A percentile compares a stretch with the other conserved stretches of the same genome.
Conservation (phyloP, 495 filamentous ascomycete genomes). For the Penicillium ucsense region DNA sequence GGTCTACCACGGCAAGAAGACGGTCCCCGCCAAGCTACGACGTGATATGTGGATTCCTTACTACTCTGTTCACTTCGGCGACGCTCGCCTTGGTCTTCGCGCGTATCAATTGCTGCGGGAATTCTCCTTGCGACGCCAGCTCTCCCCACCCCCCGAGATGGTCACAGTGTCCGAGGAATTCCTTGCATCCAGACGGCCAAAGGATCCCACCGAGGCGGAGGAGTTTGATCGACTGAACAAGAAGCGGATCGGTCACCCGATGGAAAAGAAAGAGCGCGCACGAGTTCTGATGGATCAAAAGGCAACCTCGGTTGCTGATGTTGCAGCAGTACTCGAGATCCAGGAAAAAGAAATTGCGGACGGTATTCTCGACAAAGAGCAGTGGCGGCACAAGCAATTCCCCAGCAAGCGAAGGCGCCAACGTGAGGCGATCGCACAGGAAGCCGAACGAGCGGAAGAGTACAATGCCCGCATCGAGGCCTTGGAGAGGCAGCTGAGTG, state of each 20-base stretch:
- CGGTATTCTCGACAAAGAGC: slow-evolving; percentile 16
- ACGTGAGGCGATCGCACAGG: slow-evolving; percentile 24
- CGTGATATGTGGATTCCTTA: slow-evolving; percentile 89
- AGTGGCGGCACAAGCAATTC: slow-evolving; percentile 7
- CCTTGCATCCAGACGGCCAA: slow-evolving; percentile 51
- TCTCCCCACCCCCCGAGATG: slow-evolving; percentile 35
- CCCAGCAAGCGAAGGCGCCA: slow-evolving; percentile 12
- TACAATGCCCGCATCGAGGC: slow-evolving; percentile 21
- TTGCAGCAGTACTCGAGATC: slow-evolving; percentile 64
- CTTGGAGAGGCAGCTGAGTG: slow-evolving; percentile 20
- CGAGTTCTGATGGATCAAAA: slow-evolving; percentile 72
- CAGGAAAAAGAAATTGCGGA: slow-evolving; percentile 33
- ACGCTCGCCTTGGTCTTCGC: slow-evolving; percentile 53
- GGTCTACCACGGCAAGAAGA: slow-evolving; percentile 85
- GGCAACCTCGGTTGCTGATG: slow-evolving; percentile 78
- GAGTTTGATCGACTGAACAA: slow-evolving; percentile 37
- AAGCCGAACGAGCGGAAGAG: slow-evolving; percentile 28
- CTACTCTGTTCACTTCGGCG: slow-evolving; percentile 63
- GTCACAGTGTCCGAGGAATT: slow-evolving; percentile 39
- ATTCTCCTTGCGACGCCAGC: slow-evolving; percentile 45
- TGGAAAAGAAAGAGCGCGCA: slow-evolving; percentile 49
- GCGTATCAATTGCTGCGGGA: slow-evolving; percentile 78
- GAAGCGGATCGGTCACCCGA: slow-evolving; percentile 32
- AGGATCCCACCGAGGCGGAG: slow-evolving; percentile 34
- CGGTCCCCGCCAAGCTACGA: slow-evolving; percentile 64